Evolutionary conservation across 2,329 filamentous ascomycete genomes (phyloP).

Genomic region (Sphaerulina musiva): DNA sequence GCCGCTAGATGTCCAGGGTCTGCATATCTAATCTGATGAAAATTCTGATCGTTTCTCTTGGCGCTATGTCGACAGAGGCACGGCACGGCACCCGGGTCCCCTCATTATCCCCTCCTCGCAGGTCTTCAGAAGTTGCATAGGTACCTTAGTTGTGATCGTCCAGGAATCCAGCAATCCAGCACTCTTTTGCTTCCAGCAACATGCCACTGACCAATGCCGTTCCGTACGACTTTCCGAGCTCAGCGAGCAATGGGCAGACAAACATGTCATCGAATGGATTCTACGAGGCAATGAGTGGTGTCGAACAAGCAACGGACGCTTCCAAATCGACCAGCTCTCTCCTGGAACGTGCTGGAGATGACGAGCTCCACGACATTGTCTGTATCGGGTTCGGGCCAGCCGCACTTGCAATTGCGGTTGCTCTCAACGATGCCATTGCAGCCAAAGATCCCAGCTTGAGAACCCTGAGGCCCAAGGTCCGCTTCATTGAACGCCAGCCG

Average conservation of each 20-base stretch:
- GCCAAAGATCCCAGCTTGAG: constrained; percentile 32
- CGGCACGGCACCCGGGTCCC: too few relatives aligned
- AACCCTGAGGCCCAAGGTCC: constrained; percentile 56
- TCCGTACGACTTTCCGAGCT: neutral
- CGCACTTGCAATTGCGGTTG: constrained; percentile 82
- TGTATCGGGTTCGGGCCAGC: constrained; percentile 92
- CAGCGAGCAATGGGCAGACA: neutral
- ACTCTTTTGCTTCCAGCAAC: neutral
- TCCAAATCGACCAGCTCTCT: constrained; percentile 8
- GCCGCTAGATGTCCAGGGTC: neutral
- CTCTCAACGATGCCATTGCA: constrained; percentile 72
- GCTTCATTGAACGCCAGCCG: constrained; percentile 79
- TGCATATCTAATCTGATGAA: neutral
- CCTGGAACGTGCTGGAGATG: constrained; percentile 49
- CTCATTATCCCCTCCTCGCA: neutral
- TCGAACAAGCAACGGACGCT: neutral
- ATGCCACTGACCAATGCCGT: neutral
- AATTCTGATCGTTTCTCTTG: neutral
- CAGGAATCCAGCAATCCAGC: too few relatives aligned
- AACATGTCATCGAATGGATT: neutral
- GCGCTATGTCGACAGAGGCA: neutral
- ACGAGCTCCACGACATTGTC: constrained; percentile 72
- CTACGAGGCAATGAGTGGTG: neutral
- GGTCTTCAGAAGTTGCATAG: neutral
- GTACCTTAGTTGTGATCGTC: neutral